Evolutionary conservation across 352 stramenopile genomes (phyloP).

Genomic region (Globisporangium rhizosaccharum): DNA sequence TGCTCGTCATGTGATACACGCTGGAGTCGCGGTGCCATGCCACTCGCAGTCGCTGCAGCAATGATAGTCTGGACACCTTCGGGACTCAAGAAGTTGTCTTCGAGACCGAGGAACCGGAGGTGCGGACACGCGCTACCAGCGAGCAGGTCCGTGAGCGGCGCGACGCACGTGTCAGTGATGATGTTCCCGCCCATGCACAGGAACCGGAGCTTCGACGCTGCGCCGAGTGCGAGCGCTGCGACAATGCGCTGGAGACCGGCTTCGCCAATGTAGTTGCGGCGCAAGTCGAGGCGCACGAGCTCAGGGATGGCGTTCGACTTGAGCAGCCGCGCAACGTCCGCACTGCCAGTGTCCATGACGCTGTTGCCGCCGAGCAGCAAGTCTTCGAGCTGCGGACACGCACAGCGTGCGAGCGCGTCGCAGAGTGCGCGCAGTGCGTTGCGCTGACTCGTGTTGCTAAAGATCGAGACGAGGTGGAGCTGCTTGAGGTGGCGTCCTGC

Average conservation of each 20-base stretch:
- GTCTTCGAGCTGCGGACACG: slow-evolving; percentile 47
- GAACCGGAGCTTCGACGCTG: slow-evolving; percentile 37
- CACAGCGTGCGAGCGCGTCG: slow-evolving; percentile 28
- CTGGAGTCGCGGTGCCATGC: slow-evolving; percentile 36
- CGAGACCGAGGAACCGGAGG: slow-evolving; percentile 66
- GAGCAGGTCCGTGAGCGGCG: slow-evolving; percentile 37
- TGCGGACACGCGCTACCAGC: slow-evolving; percentile 27
- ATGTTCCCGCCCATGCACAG: slow-evolving; percentile 78
- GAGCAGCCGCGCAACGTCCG: slow-evolving; percentile 40
- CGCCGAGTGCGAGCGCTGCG: slow-evolving; percentile 20
- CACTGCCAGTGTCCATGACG: slow-evolving; percentile 46
- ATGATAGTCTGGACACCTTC: slow-evolving; percentile 60
- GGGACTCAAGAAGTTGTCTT: slow-evolving; percentile 76
- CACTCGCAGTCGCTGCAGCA: slow-evolving; percentile 35
- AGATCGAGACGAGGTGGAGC: slow-evolving; percentile 59
- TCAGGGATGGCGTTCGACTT: slow-evolving; percentile 21
- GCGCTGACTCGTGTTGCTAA: slow-evolving; percentile 53
- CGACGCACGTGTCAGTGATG: slow-evolving; percentile 72
- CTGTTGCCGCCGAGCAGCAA: slow-evolving; percentile 64
- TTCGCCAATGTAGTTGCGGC: slow-evolving; percentile 72
- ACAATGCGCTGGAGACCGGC: slow-evolving; percentile 42
- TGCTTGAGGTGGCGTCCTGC: slow-evolving; percentile 37
- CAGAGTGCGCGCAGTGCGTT: slow-evolving; percentile 44
- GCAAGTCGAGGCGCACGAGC: slow-evolving; percentile 51
- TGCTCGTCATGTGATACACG: slow-evolving; percentile 48